These are phyloP conservation scores for Hanseniaspora nectarophila DNA, from an alignment of 805 yeast genomes.

Conservation along the genomic window DNA sequence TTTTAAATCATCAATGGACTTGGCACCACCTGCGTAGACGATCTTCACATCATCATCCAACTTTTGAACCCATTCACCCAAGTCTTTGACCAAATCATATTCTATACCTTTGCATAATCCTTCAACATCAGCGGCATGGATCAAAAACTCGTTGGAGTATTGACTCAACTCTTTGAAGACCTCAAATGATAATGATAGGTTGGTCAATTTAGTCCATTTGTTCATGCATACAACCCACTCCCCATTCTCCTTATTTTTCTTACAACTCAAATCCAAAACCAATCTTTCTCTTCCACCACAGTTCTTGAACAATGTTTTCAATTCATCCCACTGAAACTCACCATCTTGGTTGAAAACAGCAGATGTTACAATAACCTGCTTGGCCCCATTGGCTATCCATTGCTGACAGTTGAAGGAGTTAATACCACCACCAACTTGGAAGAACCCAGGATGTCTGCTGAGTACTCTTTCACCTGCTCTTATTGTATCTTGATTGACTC, in stretches of 20 bases:
- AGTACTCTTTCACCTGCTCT: conserved; percentile 71
- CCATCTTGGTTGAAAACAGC: conserved; percentile 57
- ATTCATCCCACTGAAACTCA: conserved; percentile 38
- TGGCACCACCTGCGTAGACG: conserved; percentile 97
- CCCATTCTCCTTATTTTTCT: conserved; percentile 28
- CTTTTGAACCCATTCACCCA: conserved; percentile 61
- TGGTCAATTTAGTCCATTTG: conserved; percentile 89
- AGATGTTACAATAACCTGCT: conserved; percentile 83
- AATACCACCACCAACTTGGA: conserved; percentile 94
- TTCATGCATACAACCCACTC: conserved; percentile 95
- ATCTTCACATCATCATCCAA: conserved; percentile 44
- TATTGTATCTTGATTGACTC: conserved; percentile 41
- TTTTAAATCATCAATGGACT: conserved; percentile 52
- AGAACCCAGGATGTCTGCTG: conserved; percentile 51
- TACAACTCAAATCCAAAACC: conserved; percentile 86
- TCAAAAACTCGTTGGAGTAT: conserved; percentile 75
- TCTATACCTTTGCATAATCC: conserved; percentile 93
- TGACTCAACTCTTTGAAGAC: conserved; percentile 43
- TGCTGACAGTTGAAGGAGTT: conserved; percentile 54
- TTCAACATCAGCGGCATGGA: conserved; percentile 98
- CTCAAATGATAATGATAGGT: conserved; percentile 40
- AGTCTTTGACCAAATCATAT: conserved; percentile 51
- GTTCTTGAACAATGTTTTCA: conserved; percentile 36
- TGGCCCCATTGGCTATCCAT: conserved; percentile 73
- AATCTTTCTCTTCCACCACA: conserved; percentile 41